phyloP scores from a whole-genome alignment of 768 basidiomycete species.

The Cystoderma amianthinum region DNA sequence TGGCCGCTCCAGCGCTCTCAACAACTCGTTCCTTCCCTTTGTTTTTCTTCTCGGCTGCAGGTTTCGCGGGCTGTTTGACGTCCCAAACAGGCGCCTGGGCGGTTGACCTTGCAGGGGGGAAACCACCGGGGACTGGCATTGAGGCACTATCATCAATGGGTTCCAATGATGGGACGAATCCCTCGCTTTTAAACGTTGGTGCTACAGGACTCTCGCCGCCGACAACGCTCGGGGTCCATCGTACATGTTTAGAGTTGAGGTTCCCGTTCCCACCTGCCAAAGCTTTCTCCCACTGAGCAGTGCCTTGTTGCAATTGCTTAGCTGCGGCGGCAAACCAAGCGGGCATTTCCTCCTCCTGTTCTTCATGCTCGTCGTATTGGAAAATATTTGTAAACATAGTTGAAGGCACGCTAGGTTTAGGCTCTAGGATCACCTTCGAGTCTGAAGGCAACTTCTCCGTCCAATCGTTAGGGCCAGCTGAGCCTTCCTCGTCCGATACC shows the following conservation, averaged over 20 bases:
- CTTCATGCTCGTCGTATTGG: conserved; percentile 18
- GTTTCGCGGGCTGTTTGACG: not conserved
- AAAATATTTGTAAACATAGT: conserved; percentile 30
- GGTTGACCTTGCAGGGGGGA: not conserved
- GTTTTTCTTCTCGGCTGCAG: not conserved
- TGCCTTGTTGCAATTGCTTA: not conserved
- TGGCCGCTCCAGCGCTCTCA: not conserved
- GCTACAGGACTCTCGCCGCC: not conserved
- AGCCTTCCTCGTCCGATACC: conserved; percentile 35
- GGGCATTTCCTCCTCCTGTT: conserved; percentile 5
- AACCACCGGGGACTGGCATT: not conserved
- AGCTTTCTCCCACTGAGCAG: conserved; percentile 1
- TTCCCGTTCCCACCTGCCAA: not conserved
- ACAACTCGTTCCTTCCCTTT: not conserved
- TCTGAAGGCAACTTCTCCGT: conserved; percentile 26
- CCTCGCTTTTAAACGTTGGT: not conserved
- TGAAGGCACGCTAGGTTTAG: conserved; percentile 32
- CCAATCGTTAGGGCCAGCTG: conserved; percentile 10
- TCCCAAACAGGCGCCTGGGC: not conserved
- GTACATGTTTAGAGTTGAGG: not conserved
- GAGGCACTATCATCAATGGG: not conserved
- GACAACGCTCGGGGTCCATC: not conserved
- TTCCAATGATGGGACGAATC: not conserved
- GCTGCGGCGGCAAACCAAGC: conserved; percentile 1
- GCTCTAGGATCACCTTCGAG: conserved; percentile 27